A percentile compares a stretch with the other conserved stretches of the same genome.
Conservation (phyloP, 2,329 filamentous ascomycete genomes). For the Sclerotinia subarctica region DNA sequence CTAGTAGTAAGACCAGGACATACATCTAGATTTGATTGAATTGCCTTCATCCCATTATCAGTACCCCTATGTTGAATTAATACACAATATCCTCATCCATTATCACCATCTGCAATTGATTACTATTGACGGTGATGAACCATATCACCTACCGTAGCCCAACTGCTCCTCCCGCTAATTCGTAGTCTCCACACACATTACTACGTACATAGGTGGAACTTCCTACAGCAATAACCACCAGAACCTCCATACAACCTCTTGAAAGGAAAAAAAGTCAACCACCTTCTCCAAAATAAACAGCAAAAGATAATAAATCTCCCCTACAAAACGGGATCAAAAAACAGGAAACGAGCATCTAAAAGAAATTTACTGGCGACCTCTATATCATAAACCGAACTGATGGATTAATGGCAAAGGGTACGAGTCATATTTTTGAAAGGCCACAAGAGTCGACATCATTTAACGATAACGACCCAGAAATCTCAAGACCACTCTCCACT, state of each 20-base stretch:
- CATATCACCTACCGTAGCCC: not conserved
- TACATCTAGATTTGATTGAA: too few relatives aligned
- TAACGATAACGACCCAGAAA: conserved; percentile 21
- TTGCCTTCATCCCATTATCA: too few relatives aligned
- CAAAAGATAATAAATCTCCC: not conserved
- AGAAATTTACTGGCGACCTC: conserved; percentile 12
- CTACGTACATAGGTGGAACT: not conserved
- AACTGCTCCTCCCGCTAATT: not conserved
- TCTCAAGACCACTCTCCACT: conserved; percentile 21
- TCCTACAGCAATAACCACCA: not conserved
- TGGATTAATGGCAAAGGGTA: conserved; percentile 23
- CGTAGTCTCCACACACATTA: not conserved
- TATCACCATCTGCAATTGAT: too few relatives aligned
- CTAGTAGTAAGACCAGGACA: too few relatives aligned
- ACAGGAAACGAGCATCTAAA: not conserved
- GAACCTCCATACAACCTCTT: not conserved
- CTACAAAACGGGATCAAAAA: not conserved
- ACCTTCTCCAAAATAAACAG: not conserved
- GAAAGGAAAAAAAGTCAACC: conserved; percentile 3
- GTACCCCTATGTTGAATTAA: too few relatives aligned
- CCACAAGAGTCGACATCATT: conserved; percentile 23
- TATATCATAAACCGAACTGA: conserved; percentile 15
- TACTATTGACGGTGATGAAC: not conserved
- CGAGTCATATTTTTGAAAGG: conserved; percentile 20
- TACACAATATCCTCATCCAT: too few relatives aligned